Evolutionary conservation across 2,329 filamentous ascomycete species (phyloP).

Genomic region (Botrytis pseudocinerea): DNA sequence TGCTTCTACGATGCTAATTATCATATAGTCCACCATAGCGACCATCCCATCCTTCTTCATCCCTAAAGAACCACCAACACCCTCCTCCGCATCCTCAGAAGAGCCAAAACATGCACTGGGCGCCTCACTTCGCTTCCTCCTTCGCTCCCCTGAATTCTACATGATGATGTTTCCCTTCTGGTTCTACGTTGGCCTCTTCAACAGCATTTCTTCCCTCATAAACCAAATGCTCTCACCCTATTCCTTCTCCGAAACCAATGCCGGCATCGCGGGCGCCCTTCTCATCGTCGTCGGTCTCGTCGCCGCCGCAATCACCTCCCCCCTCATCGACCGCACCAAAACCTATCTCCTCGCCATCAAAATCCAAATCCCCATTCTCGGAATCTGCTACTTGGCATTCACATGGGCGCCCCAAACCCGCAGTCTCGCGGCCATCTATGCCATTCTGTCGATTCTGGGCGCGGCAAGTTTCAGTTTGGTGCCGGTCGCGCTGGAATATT

Average conservation of each 20-base stretch:
- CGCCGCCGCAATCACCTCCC: conserved; percentile 71
- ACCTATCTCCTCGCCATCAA: conserved; percentile 73
- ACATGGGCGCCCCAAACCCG: conserved; percentile 72
- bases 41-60: conserved; percentile 79
- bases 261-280: conserved; percentile 85
- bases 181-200: conserved; percentile 90
- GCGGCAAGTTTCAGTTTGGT: conserved; percentile 78
- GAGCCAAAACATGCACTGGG: conserved; percentile 53
- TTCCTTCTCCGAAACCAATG: conserved; percentile 77
- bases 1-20: conserved; percentile 17
- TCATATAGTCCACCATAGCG: conserved; percentile 58
- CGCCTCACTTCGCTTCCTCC: conserved; percentile 55
- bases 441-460: conserved; percentile 74
- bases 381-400: conserved; percentile 71
- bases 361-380: conserved; percentile 72
- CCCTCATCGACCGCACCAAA: conserved; percentile 83
- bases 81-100: conserved; percentile 64
- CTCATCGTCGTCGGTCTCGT: conserved; percentile 88
- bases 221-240: conserved; percentile 90
- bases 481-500: conserved; percentile 81
- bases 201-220: conserved; percentile 81
- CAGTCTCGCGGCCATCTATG: conserved; percentile 66
- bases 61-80: conserved; percentile 73
- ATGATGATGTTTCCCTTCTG: conserved; percentile 78
- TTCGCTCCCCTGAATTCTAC: conserved; percentile 70